Conservation (phyloP, 1,284 basidiomycete genomes). For the Ganoderma resinaceum region DNA sequence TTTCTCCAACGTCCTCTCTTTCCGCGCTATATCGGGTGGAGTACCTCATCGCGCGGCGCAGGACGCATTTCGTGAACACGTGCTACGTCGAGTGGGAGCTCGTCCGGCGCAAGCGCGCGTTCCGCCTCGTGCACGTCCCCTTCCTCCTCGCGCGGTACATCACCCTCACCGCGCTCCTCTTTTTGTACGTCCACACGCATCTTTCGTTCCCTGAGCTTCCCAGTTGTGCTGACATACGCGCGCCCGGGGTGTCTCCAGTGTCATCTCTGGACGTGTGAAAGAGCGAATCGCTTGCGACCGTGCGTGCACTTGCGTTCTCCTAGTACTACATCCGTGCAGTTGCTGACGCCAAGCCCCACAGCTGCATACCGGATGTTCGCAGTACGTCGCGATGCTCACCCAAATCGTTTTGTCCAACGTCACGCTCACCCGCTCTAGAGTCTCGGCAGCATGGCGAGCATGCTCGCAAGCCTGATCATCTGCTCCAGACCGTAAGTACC, state of each 20-base stretch:
- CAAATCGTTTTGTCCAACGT: neutral
- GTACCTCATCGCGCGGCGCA: neutral
- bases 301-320: neutral
- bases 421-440: neutral
- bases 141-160: conserved; percentile 27
- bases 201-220: too few relatives aligned
- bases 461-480: conserved; percentile 20
- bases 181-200: conserved; percentile 17
- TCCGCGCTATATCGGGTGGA: too few relatives aligned
- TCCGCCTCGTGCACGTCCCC: conserved; percentile 19
- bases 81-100: conserved; percentile 24
- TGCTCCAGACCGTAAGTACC: conserved; percentile 18
- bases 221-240: neutral
- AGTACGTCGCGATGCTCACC: neutral
- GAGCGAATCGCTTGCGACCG: conserved; percentile 18
- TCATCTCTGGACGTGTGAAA: conserved; percentile 10
- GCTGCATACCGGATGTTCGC: conserved; percentile 20
- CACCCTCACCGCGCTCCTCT: conserved; percentile 19
- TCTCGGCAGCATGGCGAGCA: conserved; percentile 13
- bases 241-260: conserved; percentile 2
- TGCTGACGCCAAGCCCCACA: neutral
- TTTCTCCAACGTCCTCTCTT: neutral
- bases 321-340: neutral
- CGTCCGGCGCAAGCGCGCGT: conserved; percentile 18
- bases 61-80: conserved; percentile 18